A percentile compares a stretch with the other conserved stretches of the same genome.
Evolutionary conservation across 441 rosid species (phyloP).

Genomic region (Breynia disticha): DNA sequence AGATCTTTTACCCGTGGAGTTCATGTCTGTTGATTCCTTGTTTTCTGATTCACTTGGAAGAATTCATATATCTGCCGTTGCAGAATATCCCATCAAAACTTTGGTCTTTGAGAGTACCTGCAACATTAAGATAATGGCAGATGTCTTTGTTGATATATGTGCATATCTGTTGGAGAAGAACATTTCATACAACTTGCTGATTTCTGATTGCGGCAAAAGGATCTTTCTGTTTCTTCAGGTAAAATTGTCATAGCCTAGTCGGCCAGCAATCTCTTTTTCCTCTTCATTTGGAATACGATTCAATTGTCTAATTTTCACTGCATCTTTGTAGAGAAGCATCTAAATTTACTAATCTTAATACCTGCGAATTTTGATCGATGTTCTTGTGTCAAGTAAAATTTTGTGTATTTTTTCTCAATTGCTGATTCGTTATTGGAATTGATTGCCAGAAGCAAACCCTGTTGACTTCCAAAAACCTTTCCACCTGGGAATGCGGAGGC

Average conservation of each 20-base stretch:
- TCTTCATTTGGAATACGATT: not conserved
- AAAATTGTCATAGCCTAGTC: not conserved
- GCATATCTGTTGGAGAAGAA: conserved; percentile 20
- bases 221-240: conserved; percentile 37
- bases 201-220: conserved; percentile 28
- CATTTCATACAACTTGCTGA: conserved; percentile 24
- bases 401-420: not conserved
- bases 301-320: too few species aligned
- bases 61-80: conserved; percentile 18
- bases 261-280: not conserved
- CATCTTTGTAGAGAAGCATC: too few species aligned
- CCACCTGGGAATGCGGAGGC: conserved; percentile 40
- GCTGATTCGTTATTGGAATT: conserved; percentile 1
- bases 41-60: conserved; percentile 16
- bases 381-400: not conserved
- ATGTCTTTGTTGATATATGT: conserved; percentile 21
- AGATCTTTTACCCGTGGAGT: conserved; percentile 33
- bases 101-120: conserved; percentile 22
- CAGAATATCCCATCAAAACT: conserved; percentile 33
- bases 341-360: too few species aligned
- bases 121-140: conserved; percentile 22
- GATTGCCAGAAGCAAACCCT: conserved; percentile 5
- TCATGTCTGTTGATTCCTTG: conserved; percentile 24
- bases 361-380: too few species aligned
- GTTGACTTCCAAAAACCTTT: conserved; percentile 15